Base-by-base conservation (phyloP, 495 filamentous ascomycete genomes). In the Articulospora tetracladia region DNA sequence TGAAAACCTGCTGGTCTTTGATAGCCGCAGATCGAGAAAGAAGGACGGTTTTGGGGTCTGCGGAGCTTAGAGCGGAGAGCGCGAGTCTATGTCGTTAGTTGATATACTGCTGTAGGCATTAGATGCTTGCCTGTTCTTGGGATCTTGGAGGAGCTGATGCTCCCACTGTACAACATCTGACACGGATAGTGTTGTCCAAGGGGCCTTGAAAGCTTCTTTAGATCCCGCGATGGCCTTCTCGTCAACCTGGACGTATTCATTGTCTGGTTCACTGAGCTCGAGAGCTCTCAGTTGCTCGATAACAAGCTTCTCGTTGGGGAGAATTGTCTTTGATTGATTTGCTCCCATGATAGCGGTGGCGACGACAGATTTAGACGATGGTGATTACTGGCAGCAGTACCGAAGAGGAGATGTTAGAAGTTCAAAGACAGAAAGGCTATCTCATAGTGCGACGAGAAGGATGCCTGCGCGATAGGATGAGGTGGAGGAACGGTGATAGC, bases 1-100 rank as follows among this genome's bases (percentile, higher is more conserved):
- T 93, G 82, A 91, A 96, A 41, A 86, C 78, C 53, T 94, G 90
- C 30, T 77, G 83, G 66, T 92, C 85, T n/a, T 78, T 73, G 44
- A 87, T 73, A 54, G 77, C 79, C 24, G 84, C 65, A n/a, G 76
- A 62, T 19, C 83, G 81, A 15, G 83, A 78, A 7, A 74, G 76
- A 27, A 89, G 80, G 44, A 82, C 78, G 11, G 76, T 68, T 52
- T 76, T 76, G 6, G 78, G 78, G 56, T 85, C 76, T 57, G 80
- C 80, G 3, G 76, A 73, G 63, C 78, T 80, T 51, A 93, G 75
- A 30, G 86, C 87, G 6, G 84, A 83, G 47, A 91, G 78, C 11
- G 88, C 89, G 24, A 93, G 82, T 63, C 77, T 79, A 34, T 54
- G 36, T 53, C 6, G 19, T 66, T 39, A 59, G 46, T 55, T 11